These are phyloP conservation scores for Dictyostelium purpureum DNA, from an alignment of 78 protist species.

Conservation along the genomic window DNA sequence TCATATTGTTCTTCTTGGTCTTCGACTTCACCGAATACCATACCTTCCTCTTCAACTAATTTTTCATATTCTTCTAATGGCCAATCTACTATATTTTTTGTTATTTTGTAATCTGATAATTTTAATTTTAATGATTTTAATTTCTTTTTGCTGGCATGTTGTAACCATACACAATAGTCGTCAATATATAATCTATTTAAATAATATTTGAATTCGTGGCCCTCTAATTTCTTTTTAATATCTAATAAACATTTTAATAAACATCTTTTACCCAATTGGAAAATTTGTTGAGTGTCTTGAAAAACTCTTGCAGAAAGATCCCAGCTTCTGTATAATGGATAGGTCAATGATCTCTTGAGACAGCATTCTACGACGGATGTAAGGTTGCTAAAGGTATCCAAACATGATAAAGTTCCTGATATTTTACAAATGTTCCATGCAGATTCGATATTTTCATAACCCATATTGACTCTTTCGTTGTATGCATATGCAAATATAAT, in stretches of 20 bases:
- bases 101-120: not conserved
- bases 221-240: constrained; percentile 30
- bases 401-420: constrained; percentile 16
- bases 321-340: constrained; percentile 63
- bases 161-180: constrained; percentile 78
- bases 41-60: constrained; percentile 75
- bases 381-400: constrained; percentile 19
- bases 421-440: constrained; percentile 68
- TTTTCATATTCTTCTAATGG: constrained; percentile 73
- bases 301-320: not conserved
- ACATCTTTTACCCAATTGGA: constrained; percentile 51
- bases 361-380: constrained; percentile 7
- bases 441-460: constrained; percentile 44
- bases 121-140: constrained; percentile 29
- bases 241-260: constrained; percentile 41
- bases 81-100: constrained; percentile 30
- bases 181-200: constrained; percentile 62
- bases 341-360: constrained; percentile 37
- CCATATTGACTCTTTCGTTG: constrained; percentile 39
- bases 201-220: constrained; percentile 46
- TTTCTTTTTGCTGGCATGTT: constrained; percentile 49
- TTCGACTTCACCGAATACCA: constrained; percentile 54
- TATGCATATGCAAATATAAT: constrained; percentile 48
- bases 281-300: constrained; percentile 13
- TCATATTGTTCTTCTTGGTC: constrained; percentile 18